A percentile compares a stretch with the other conserved stretches of the same genome.
These are phyloP conservation scores for Skeletonema menzelii DNA, from an alignment of 108 stramenopile species.

Conservation along the genomic window DNA sequence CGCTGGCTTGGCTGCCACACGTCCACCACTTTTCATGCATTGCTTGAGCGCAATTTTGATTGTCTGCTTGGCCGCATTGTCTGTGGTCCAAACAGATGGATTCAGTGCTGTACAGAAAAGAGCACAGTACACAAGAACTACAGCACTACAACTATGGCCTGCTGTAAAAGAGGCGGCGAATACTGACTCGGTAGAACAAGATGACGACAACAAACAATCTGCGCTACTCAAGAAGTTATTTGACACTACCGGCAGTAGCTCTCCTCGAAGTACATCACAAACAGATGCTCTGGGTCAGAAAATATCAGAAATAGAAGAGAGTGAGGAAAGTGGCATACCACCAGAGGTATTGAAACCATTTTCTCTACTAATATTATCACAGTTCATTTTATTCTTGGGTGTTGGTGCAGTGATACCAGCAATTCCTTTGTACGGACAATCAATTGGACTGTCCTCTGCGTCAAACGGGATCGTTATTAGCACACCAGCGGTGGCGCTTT, in stretches of 20 bases:
- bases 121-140: neutral
- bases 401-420: constrained; percentile 81
- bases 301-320: neutral
- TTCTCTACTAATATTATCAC: constrained; percentile 60
- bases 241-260: neutral
- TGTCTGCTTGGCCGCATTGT: neutral
- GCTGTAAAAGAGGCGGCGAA: neutral
- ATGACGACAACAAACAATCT: neutral
- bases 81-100: neutral
- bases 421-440: constrained; percentile 74
- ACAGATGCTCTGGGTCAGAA: constrained; percentile 20
- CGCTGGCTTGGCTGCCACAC: no score
- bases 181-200: neutral
- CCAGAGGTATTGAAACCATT: constrained; percentile 44
- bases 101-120: neutral
- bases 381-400: constrained; percentile 74
- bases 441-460: constrained; percentile 66
- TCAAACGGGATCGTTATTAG: constrained; percentile 76
- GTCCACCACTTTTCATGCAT: no score
- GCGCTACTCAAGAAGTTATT: neutral
- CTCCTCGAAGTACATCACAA: constrained; percentile 23
- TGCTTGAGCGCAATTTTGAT: neutral
- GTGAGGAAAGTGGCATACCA: constrained; percentile 9
- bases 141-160: neutral
- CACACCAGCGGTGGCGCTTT: constrained; percentile 67